phyloP scores from a whole-genome alignment of 306 rosid genomes.

The Vigna trinervia region DNA sequence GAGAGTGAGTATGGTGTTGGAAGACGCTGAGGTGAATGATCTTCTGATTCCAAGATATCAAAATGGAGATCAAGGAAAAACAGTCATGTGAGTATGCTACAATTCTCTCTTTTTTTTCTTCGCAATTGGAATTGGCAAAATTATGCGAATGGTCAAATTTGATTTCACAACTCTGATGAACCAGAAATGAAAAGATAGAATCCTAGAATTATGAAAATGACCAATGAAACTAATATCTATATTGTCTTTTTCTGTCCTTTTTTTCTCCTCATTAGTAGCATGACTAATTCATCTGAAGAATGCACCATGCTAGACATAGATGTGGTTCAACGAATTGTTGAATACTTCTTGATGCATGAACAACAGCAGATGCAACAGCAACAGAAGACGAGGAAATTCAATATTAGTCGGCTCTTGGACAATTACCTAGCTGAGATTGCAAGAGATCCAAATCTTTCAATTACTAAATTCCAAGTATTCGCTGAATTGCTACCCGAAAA shows the following conservation, averaged over 20 bases:
- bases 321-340: constrained; percentile 82
- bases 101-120: not conserved
- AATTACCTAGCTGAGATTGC: constrained; percentile 91
- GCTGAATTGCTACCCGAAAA: constrained; percentile 85
- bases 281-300: constrained; percentile 61
- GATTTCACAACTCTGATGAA: constrained; percentile 1
- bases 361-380: constrained; percentile 70
- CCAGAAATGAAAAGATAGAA: not conserved
- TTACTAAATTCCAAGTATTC: constrained; percentile 81
- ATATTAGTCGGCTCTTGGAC: constrained; percentile 87
- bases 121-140: constrained; percentile 23
- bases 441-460: constrained; percentile 82
- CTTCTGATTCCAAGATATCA: constrained; percentile 81
- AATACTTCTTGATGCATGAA: constrained; percentile 91
- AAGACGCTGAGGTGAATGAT: constrained; percentile 85
- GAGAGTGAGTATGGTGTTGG: constrained; percentile 80
- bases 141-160: constrained; percentile 11
- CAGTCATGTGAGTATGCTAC: constrained; percentile 60
- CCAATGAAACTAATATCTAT: constrained; percentile 34
- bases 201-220: constrained; percentile 23
- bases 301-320: constrained; percentile 79
- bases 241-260: constrained; percentile 25
- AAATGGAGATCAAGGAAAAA: constrained; percentile 65
- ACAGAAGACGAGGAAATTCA: constrained; percentile 63
- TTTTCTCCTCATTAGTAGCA: constrained; percentile 38